A percentile compares a stretch with the other conserved stretches of the same genome.
Conservation (phyloP, 805 yeast species). For the Saccharomycopsis sp. region DNA sequence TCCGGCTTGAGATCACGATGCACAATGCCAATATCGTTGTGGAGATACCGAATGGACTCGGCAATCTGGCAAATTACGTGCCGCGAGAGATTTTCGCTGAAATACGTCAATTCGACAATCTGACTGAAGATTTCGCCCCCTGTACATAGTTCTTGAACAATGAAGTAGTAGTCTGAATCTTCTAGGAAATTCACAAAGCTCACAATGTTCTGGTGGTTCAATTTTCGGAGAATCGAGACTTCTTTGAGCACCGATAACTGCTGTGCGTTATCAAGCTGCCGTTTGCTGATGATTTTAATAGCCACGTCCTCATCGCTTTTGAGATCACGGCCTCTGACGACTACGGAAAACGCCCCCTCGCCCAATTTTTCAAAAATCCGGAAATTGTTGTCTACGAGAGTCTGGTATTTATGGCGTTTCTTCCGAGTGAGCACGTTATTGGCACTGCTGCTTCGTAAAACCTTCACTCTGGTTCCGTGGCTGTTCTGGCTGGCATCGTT, state of each 20-base stretch:
- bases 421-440: background rate
- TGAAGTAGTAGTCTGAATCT: conserved; percentile 45
- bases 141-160: conserved; percentile 58
- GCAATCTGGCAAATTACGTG: conserved; percentile 72
- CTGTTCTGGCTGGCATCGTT: background rate
- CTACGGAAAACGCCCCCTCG: conserved; percentile 79
- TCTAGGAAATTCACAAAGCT: conserved; percentile 49
- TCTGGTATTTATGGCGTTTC: conserved; percentile 27
- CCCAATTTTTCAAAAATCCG: conserved; percentile 49
- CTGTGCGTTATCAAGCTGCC: conserved; percentile 44
- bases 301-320: conserved; percentile 42
- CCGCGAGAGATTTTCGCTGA: conserved; percentile 63
- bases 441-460: background rate
- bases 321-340: conserved; percentile 45
- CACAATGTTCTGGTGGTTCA: conserved; percentile 55
- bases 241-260: conserved; percentile 59
- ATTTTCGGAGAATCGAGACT: conserved; percentile 62
- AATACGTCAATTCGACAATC: conserved; percentile 70
- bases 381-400: conserved; percentile 29
- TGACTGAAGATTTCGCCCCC: conserved; percentile 83
- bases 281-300: conserved; percentile 66
- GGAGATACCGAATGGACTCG: conserved; percentile 61
- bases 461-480: background rate
- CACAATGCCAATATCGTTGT: conserved; percentile 63
- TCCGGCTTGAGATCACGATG: conserved; percentile 84